A percentile compares a stretch with the other conserved stretches of the same genome.
Conservation (phyloP, 1,139 yeast genomes). For the Lodderomyces pseudojiufengensis region DNA sequence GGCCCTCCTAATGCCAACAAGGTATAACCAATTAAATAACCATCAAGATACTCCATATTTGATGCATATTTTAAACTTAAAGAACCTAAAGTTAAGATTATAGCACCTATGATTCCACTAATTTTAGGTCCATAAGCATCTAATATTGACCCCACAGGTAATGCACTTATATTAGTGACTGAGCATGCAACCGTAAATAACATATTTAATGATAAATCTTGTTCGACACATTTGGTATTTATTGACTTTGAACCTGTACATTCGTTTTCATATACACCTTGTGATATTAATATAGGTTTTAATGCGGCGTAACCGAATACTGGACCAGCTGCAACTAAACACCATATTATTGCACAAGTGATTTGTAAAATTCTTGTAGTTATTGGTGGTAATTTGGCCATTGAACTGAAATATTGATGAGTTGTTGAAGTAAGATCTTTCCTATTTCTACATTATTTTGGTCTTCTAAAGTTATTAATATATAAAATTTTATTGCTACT, state of each 20-base stretch:
- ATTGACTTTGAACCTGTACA: slow-evolving; percentile 37
- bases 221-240: slow-evolving; percentile 53
- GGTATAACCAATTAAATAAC: slow-evolving; percentile 44
- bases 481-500: too few species aligned
- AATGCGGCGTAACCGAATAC: slow-evolving; percentile 94
- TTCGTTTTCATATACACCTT: slow-evolving; percentile 66
- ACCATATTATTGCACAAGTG: slow-evolving; percentile 76
- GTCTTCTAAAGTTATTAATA: too few species aligned
- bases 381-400: slow-evolving; percentile 15
- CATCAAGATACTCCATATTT: slow-evolving; percentile 33
- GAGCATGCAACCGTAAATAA: slow-evolving; percentile 86
- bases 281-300: slow-evolving; percentile 72
- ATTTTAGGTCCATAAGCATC: slow-evolving; percentile 79
- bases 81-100: slow-evolving; percentile 52
- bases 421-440: slow-evolving; percentile 86
- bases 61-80: slow-evolving; percentile 40
- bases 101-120: slow-evolving; percentile 72
- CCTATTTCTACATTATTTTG: slow-evolving; percentile 68
- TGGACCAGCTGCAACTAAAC: slow-evolving; percentile 88
- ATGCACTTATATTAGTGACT: slow-evolving; percentile 78
- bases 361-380: slow-evolving; percentile 25
- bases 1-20: slow-evolving; percentile 47
- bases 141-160: slow-evolving; percentile 74
- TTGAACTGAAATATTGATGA: too few species aligned
- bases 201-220: slow-evolving; percentile 75